Percentiles rank a stretch among this genome's conserved stretches.
Conservation (phyloP, 2,329 filamentous ascomycete species). For the Fusarium poae region DNA sequence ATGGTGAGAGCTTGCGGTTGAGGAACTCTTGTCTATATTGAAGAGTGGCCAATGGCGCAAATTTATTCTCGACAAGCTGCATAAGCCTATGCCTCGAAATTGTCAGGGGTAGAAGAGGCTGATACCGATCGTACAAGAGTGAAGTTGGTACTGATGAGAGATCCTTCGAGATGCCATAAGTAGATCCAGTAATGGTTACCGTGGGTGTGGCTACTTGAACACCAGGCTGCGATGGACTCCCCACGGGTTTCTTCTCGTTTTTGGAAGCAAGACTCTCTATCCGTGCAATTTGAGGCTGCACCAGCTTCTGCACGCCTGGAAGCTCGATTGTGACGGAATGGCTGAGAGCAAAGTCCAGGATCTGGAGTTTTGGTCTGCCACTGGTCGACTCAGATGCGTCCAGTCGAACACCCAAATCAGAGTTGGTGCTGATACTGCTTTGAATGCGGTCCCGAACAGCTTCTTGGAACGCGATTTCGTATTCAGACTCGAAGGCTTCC, state of each 20-base stretch:
- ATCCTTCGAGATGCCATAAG: constrained; percentile 55
- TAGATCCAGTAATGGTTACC: constrained; percentile 56
- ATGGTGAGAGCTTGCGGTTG: constrained; percentile 30
- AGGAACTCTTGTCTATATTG: constrained; percentile 58
- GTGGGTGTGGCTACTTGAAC: constrained; percentile 50
- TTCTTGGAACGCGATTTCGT: constrained; percentile 41
- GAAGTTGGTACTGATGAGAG: constrained; percentile 50
- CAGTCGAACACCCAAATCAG: constrained; percentile 57
- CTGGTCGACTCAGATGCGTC: constrained; percentile 47
- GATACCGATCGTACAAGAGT: constrained; percentile 56
- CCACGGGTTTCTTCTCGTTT: constrained; percentile 27
- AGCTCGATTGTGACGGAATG: constrained; percentile 55
- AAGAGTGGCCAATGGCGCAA: constrained; percentile 56
- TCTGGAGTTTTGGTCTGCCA: constrained; percentile 32
- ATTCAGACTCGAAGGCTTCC: constrained; percentile 32
- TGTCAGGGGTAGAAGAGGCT: constrained; percentile 55
- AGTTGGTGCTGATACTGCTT: constrained; percentile 48
- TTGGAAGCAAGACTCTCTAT: constrained; percentile 43
- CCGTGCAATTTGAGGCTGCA: constrained; percentile 45
- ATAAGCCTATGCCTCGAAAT: constrained; percentile 54
- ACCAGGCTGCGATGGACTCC: constrained; percentile 23
- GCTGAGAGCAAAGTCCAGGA: constrained; percentile 57
- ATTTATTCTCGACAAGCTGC: constrained; percentile 55
- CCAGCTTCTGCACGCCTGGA: constrained; percentile 50
- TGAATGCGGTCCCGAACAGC: constrained; percentile 40